These are phyloP conservation scores for Coniosporium uncinatum DNA, from an alignment of 2,329 filamentous ascomycete species.

Conservation along the genomic window DNA sequence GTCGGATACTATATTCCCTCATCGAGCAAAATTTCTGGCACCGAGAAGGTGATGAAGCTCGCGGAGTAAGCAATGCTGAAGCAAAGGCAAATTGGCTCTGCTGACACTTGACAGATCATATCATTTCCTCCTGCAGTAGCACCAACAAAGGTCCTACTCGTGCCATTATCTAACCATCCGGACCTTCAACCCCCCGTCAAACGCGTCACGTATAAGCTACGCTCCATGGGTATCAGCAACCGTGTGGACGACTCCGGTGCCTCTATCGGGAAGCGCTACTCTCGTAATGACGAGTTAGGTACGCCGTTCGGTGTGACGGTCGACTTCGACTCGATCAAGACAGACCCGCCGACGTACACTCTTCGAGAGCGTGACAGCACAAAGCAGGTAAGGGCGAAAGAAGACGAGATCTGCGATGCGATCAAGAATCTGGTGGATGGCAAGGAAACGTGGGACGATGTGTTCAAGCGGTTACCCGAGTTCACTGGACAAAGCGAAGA, in stretches of 20 bases:
- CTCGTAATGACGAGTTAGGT: constrained; percentile 92
- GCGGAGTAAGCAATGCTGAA: constrained; percentile 62
- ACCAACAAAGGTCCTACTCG: constrained; percentile 93
- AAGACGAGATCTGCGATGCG: constrained; percentile 74
- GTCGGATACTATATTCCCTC: constrained; percentile 86
- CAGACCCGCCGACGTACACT: constrained; percentile 79
- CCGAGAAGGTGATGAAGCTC: constrained; percentile 76
- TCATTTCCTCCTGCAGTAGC: constrained; percentile 74
- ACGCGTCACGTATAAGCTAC: constrained; percentile 69
- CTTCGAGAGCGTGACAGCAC: constrained; percentile 89
- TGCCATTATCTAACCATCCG: constrained; percentile 77
- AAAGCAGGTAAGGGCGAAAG: constrained; percentile 79
- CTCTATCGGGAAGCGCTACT: constrained; percentile 79
- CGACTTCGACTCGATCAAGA: constrained; percentile 92
- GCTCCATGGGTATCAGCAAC: constrained; percentile 72
- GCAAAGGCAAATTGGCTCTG: neutral
- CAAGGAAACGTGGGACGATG: constrained; percentile 61
- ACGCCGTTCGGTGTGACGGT: constrained; percentile 92
- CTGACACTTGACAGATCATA: constrained; percentile 44
- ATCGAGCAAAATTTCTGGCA: constrained; percentile 97
- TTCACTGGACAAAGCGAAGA: constrained; percentile 71
- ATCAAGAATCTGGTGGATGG: constrained; percentile 59
- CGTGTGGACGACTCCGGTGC: constrained; percentile 87
- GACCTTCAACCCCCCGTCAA: constrained; percentile 76
- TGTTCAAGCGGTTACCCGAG: constrained; percentile 72